A percentile compares a stretch with the other conserved stretches of the same genome.
Conservation (phyloP, 2,329 filamentous ascomycete species). For the Fusarium sp. region DNA sequence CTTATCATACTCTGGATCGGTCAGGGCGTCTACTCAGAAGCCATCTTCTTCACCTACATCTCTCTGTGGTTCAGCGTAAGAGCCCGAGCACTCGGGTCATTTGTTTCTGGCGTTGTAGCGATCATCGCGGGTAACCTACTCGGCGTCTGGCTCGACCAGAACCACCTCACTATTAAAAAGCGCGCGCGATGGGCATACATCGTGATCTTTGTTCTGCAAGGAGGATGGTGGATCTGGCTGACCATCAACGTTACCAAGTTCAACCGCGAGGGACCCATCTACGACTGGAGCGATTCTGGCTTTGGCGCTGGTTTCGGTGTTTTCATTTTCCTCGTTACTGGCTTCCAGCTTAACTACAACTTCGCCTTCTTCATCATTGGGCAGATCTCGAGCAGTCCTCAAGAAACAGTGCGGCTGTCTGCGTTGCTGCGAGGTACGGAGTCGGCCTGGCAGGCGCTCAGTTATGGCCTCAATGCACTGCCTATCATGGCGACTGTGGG, state of each 20-base stretch:
- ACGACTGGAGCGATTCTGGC: constrained; percentile 72
- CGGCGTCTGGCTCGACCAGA: constrained; percentile 71
- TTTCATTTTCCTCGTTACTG: constrained; percentile 74
- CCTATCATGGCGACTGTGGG: constrained; percentile 72
- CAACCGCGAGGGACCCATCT: constrained; percentile 65
- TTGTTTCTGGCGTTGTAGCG: constrained; percentile 74
- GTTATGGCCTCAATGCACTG: constrained; percentile 74
- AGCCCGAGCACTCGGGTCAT: constrained; percentile 71
- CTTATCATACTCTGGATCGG: constrained; percentile 74
- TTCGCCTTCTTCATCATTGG: constrained; percentile 77
- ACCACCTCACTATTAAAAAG: constrained; percentile 62
- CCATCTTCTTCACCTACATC: constrained; percentile 64
- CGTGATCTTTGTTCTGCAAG: constrained; percentile 67
- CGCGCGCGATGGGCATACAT: constrained; percentile 67
- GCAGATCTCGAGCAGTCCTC: constrained; percentile 69
- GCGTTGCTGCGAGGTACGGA: constrained; percentile 75
- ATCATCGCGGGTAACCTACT: constrained; percentile 73
- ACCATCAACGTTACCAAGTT: constrained; percentile 73
- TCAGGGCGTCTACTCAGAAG: constrained; percentile 74
- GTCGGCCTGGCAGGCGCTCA: constrained; percentile 76
- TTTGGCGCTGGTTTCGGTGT: constrained; percentile 75
- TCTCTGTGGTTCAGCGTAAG: constrained; percentile 76
- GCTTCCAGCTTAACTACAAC: constrained; percentile 79
- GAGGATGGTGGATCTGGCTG: constrained; percentile 77
- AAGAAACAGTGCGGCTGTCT: constrained; percentile 73